Percentiles rank a stretch among this genome's conserved stretches.
Conservation (phyloP, 2,329 filamentous ascomycete species). For the Talaromyces sp. region DNA sequence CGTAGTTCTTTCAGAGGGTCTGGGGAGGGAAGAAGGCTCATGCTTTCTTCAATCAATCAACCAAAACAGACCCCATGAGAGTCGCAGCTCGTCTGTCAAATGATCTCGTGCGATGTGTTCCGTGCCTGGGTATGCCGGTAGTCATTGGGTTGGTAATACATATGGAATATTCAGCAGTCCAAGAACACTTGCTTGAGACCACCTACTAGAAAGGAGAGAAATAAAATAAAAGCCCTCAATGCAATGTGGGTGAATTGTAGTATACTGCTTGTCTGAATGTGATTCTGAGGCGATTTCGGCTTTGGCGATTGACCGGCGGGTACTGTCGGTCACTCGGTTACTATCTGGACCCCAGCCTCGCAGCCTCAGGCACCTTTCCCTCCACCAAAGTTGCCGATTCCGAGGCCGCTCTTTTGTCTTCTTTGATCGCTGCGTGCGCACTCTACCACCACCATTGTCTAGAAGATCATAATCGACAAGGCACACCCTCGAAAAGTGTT, state of each 20-base stretch:
- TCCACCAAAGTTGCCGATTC: constrained; percentile 4
- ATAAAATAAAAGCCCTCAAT: no score
- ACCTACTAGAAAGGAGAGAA: background rate
- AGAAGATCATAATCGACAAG: background rate
- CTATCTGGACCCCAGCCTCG: background rate
- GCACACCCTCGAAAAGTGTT: background rate
- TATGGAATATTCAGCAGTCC: background rate
- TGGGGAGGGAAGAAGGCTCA: no score
- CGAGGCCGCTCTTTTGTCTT: constrained; percentile 7
- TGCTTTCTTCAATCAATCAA: background rate
- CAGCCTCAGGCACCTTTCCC: background rate
- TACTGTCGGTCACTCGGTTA: constrained; percentile 9
- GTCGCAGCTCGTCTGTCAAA: background rate
- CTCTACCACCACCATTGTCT: background rate
- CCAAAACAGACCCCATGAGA: background rate
- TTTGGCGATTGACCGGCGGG: constrained; percentile 1
- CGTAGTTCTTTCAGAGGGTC: background rate
- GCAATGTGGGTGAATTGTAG: no score
- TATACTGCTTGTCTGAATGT: background rate
- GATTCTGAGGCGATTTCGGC: background rate
- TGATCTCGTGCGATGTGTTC: background rate
- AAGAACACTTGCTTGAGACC: background rate
- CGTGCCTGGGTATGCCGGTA: background rate
- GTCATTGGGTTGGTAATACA: background rate
- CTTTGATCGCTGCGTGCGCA: background rate